Percentiles rank a stretch among this genome's conserved stretches.
Evolutionary conservation across 495 filamentous ascomycete species (phyloP).

Genomic region (Talaromyces wortmannii): DNA sequence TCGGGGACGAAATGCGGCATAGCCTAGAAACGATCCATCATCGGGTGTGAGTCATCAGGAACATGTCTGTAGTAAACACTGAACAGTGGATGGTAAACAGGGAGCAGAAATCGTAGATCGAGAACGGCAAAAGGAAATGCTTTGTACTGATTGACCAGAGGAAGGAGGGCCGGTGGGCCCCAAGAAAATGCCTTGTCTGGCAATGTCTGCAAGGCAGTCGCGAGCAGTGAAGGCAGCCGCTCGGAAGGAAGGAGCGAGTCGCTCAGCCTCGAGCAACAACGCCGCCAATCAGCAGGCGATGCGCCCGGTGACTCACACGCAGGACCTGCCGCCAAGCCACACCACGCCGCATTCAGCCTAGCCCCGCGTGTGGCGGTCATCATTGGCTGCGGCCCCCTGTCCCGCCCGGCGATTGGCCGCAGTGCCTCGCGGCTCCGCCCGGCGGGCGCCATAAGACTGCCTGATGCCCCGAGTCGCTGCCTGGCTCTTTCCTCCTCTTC

Average conservation of each 20-base stretch:
- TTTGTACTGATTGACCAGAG: no score
- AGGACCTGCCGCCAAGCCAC: neutral
- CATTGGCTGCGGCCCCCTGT: neutral
- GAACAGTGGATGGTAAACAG: neutral
- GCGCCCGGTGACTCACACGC: neutral
- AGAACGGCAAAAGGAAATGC: no score
- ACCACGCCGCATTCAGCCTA: neutral
- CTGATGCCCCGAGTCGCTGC: slow-evolving; percentile 6
- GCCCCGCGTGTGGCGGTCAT: neutral
- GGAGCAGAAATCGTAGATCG: no score
- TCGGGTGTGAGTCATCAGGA: slow-evolving; percentile 1
- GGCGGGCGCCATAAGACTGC: slow-evolving; percentile 8
- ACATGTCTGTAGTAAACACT: no score
- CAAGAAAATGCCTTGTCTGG: no score
- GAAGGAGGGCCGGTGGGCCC: no score
- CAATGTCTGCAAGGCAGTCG: no score
- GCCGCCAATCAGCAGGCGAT: neutral
- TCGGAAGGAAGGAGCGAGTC: neutral
- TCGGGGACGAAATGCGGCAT: neutral
- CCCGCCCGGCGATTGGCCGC: neutral
- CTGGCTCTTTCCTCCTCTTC: slow-evolving; percentile 10
- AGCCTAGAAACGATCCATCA: neutral
- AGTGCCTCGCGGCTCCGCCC: neutral
- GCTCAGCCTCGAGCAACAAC: neutral
- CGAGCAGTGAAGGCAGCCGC: no score